phyloP scores from a whole-genome alignment of 1,139 yeast genomes.

The Hemisphaericaspora xylofermentans region DNA sequence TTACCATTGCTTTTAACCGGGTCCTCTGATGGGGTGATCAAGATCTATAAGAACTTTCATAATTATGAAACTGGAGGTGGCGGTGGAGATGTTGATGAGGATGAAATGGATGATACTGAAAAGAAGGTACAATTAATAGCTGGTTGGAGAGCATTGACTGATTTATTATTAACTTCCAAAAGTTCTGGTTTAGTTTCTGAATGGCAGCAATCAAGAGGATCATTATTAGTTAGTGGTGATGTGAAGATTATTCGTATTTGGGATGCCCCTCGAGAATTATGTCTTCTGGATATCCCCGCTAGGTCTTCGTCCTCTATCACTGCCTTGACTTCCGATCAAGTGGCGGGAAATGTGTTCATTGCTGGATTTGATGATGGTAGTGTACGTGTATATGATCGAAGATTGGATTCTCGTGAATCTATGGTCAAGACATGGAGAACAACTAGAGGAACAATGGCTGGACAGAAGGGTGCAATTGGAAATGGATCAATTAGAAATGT shows the following conservation, averaged over 20 bases:
- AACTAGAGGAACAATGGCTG: constrained; percentile 19
- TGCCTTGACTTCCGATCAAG: constrained; percentile 89
- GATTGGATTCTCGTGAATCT: constrained; percentile 81
- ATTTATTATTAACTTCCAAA: constrained; percentile 74
- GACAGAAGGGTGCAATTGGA: constrained; percentile 10
- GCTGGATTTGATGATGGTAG: constrained; percentile 96
- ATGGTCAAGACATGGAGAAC: constrained; percentile 79
- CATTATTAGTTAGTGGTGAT: constrained; percentile 90
- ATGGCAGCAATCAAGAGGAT: constrained; percentile 97
- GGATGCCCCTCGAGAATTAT: constrained; percentile 95
- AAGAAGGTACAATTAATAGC: constrained; percentile 61
- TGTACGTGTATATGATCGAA: constrained; percentile 83
- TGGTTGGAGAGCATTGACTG: constrained; percentile 93
- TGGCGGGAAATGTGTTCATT: constrained; percentile 86
- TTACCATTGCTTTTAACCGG: constrained; percentile 82
- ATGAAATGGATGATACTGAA: constrained; percentile 21
- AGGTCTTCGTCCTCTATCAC: constrained; percentile 89
- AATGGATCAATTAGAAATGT: constrained; percentile 69
- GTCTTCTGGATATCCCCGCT: constrained; percentile 86
- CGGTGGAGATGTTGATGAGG: constrained; percentile 31
- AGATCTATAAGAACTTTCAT: constrained; percentile 78
- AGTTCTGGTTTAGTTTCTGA: constrained; percentile 85
- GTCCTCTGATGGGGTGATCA: constrained; percentile 89
- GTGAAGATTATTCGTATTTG: constrained; percentile 87
- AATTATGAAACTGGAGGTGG: constrained; percentile 31